These are phyloP conservation scores for Condylostoma magnum DNA, from an alignment of 169 alveolate genomes.

Conservation along the genomic window DNA sequence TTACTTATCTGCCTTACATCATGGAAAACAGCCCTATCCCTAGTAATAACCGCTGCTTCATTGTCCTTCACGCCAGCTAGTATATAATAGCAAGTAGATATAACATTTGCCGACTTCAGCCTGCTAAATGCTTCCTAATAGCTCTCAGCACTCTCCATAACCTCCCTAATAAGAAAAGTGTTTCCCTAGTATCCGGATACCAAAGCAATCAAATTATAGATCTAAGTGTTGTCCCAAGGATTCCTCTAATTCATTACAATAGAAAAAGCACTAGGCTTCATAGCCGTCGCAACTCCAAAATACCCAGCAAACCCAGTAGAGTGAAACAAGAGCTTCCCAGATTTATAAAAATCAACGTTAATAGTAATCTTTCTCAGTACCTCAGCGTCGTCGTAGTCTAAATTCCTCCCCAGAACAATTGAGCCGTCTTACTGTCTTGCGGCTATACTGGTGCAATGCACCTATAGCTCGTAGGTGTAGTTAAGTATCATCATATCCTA, in stretches of 20 bases:
- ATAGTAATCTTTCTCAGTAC: constrained; percentile 22
- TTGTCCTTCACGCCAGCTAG: constrained; percentile 32
- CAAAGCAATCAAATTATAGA: constrained; percentile 23
- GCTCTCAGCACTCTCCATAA: not conserved
- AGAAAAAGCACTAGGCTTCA: constrained; percentile 32
- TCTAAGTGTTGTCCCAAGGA: not conserved
- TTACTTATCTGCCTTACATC: constrained; percentile 1
- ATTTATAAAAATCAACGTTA: constrained; percentile 26
- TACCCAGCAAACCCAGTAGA: constrained; percentile 53
- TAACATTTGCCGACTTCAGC: constrained; percentile 16
- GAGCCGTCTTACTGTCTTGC: constrained; percentile 28
- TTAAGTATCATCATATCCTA: constrained; percentile 30
- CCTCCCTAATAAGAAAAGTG: constrained; percentile 30
- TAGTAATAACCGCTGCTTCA: constrained; percentile 48
- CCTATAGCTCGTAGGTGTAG: constrained; percentile 41
- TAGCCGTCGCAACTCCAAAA: constrained; percentile 52
- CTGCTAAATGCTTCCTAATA: constrained; percentile 35
- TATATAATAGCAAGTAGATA: constrained; percentile 39
- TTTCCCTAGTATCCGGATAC: constrained; percentile 20
- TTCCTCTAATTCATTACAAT: constrained; percentile 43
- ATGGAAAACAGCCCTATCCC: constrained; percentile 31
- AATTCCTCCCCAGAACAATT: constrained; percentile 40
- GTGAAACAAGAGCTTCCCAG: constrained; percentile 18
- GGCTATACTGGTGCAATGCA: constrained; percentile 50
- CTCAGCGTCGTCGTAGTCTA: constrained; percentile 37